Evolutionary conservation across 2,329 filamentous ascomycete genomes (phyloP).

Genomic region (Colletotrichum simmondsii): DNA sequence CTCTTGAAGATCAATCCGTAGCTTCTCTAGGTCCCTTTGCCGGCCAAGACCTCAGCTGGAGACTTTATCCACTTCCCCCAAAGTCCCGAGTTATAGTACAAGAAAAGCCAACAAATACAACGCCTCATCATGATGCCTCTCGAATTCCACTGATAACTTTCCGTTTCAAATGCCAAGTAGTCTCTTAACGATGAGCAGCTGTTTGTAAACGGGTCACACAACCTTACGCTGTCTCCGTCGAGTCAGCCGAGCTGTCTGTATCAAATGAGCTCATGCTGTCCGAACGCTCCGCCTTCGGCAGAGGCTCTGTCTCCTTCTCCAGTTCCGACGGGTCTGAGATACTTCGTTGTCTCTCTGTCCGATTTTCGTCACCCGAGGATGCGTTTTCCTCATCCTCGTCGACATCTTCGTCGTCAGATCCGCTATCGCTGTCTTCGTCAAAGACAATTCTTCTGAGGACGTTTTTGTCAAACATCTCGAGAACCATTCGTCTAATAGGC

Average conservation of each 20-base stretch:
- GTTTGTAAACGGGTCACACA: neutral
- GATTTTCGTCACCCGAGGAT: slow-evolving; percentile 56
- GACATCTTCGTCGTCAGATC: slow-evolving; percentile 64
- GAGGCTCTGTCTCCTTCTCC: slow-evolving; percentile 4
- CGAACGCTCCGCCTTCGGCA: slow-evolving; percentile 8
- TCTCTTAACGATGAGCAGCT: neutral
- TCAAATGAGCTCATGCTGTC: slow-evolving; percentile 24
- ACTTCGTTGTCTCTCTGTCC: slow-evolving; percentile 69
- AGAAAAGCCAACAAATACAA: slow-evolving; percentile 29
- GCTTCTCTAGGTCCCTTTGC: slow-evolving; percentile 5
- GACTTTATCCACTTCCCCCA: slow-evolving; percentile 28
- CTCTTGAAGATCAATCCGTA: slow-evolving; percentile 17
- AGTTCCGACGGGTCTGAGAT: slow-evolving; percentile 49
- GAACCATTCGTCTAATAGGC: slow-evolving; percentile 86
- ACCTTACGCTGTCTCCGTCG: slow-evolving; percentile 12
- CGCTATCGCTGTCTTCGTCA: slow-evolving; percentile 75
- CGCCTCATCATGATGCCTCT: slow-evolving; percentile 26
- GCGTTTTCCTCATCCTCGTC: slow-evolving; percentile 62
- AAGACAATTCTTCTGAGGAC: slow-evolving; percentile 88
- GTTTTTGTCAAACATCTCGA: slow-evolving; percentile 93
- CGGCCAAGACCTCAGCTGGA: slow-evolving; percentile 10
- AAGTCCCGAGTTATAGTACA: slow-evolving; percentile 32
- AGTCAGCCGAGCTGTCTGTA: slow-evolving; percentile 22
- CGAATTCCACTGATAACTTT: neutral
- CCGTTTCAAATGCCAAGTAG: slow-evolving; percentile 8